Percentiles rank a stretch among this genome's conserved stretches.
Evolutionary conservation across 305 asterid genomes (phyloP).

Genomic region (Stenogyne calaminthoides): DNA sequence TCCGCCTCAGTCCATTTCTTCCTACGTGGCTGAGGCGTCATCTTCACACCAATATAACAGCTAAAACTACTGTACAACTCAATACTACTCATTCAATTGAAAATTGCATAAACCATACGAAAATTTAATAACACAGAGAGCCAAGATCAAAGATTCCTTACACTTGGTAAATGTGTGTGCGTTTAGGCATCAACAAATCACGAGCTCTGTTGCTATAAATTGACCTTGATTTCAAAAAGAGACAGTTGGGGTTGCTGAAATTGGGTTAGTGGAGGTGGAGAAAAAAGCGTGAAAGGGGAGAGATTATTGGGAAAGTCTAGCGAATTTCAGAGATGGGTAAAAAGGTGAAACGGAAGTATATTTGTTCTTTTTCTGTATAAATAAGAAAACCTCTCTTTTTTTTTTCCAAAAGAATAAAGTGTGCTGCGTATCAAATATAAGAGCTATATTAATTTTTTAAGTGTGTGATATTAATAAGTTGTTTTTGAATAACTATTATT

Average conservation of each 20-base stretch:
- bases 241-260: slow-evolving; percentile 9
- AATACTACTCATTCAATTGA: slow-evolving; percentile 30
- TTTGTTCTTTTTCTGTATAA: not conserved
- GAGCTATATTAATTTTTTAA: not conserved
- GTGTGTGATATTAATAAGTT: too few species aligned
- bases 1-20: slow-evolving; percentile 99
- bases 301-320: slow-evolving; percentile 25
- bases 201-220: not conserved
- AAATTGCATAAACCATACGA: not conserved
- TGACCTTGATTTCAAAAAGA: slow-evolving; percentile 23
- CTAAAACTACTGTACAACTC: slow-evolving; percentile 29
- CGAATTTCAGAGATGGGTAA: slow-evolving; percentile 22
- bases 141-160: slow-evolving; percentile 39
- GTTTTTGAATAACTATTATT: too few species aligned
- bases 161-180: slow-evolving; percentile 18
- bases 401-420: not conserved
- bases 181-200: slow-evolving; percentile 21
- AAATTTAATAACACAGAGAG: slow-evolving; percentile 11
- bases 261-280: slow-evolving; percentile 21
- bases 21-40: slow-evolving; percentile 89
- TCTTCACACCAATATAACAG: slow-evolving; percentile 32
- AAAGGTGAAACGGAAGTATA: slow-evolving; percentile 21
- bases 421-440: not conserved
- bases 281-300: not conserved
- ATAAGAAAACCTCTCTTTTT: too few species aligned